Base-by-base conservation (phyloP, 2,329 filamentous ascomycete species). In the Penicillium sp. region DNA sequence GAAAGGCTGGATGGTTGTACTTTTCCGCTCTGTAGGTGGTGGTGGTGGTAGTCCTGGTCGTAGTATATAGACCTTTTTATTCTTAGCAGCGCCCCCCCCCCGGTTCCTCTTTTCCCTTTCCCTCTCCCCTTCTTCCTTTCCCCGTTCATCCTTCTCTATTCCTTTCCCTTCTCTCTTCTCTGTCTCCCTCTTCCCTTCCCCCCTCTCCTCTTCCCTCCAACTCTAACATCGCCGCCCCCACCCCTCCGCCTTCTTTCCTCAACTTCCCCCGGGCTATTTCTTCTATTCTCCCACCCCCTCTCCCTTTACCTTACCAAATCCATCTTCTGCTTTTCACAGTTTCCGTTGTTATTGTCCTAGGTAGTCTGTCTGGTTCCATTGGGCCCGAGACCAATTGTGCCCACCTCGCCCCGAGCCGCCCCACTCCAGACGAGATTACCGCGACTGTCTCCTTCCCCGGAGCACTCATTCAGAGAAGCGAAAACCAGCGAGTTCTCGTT, bases 341-440 rank as follows among this genome's bases (percentile, higher is more conserved):
- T n/a, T n/a, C n/a, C n/a, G n/a, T n/a, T n/a, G n/a, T n/a, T 16
- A 23, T 28, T 25, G 19, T 25, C n/a, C n/a, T n/a, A n/a, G 7
- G 14, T 20, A 11, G 16, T 27, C 25, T 14, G 25, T 20, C 8
- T 39, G 16, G 16, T 27, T 26, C 32, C 11, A 6, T 21, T 29
- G 27, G 29, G 38, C 38, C 28, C 29, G 33, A 39, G 21, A 32
- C 39, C 33, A 27, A 27, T 13, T 27, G 25, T 27, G 5, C 11
- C 25, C 25, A 27, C 25, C 5, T n/a, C n/a, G 27, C 27, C 18
- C 40, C 17, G 25, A 19, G 21, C 20, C 47, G 44, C 47, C 47
- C 47, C 47, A 47, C 47, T 38, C 36, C 43, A 50, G 44, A 39
- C 47, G 41, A 47, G 37, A 28, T 47, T 47, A 38, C 41, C 47